Evolutionary conservation across 2,329 filamentous ascomycete species (phyloP), one percentile per base, ranked within the genome.

Genomic region (Beauveria australis): DNA sequence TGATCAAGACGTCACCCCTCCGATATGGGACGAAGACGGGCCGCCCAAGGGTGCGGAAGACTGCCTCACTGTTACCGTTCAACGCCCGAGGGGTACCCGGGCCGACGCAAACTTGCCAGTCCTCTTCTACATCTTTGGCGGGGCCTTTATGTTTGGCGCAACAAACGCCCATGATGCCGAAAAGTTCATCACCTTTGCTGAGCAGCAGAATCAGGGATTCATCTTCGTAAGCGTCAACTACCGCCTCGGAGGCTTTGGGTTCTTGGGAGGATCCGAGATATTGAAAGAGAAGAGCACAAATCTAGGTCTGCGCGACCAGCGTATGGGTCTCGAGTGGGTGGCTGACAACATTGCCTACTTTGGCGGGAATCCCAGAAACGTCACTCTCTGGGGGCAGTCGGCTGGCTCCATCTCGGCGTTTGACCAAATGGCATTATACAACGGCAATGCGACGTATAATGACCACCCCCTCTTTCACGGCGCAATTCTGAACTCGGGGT

Each of bases 191-290:
- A 49, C 66, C 7, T 66, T 69, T 9, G 71, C 73, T 2, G 66
- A 79, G 59, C 60, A 68, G 8, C 65, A 79, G 48, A 76, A 76
- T 33, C 81, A 86, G 67, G 81, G 82, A 0, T 78, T 89, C 57
- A 74, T 89, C 48, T 84, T 84, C 53, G 85, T 89, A 0, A 78
- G 81, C 0, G 80, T 88, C 63, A 88, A 88, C 68, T 88, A 89
- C 70, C 81, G 84, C 1, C 72, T 86, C 1, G 81, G 80, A 14
- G 82, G 79, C 0, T 87, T 87, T 64, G 86, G 85, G 0, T 88
- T 87, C 69, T 64, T 87, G 62, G 76, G 79, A 0, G 83, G 83
- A 1, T 76, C 76, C 49, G 82, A 86, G 66, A 73, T 87, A 30
- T 69, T 81, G 2, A 74, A 73, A 3, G 82, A 84, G 62, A 83